Percentiles rank a stretch among this genome's conserved stretches.
These are phyloP conservation scores for Termitomyces sp. DNA, from an alignment of 768 basidiomycete genomes.

Conservation along the genomic window DNA sequence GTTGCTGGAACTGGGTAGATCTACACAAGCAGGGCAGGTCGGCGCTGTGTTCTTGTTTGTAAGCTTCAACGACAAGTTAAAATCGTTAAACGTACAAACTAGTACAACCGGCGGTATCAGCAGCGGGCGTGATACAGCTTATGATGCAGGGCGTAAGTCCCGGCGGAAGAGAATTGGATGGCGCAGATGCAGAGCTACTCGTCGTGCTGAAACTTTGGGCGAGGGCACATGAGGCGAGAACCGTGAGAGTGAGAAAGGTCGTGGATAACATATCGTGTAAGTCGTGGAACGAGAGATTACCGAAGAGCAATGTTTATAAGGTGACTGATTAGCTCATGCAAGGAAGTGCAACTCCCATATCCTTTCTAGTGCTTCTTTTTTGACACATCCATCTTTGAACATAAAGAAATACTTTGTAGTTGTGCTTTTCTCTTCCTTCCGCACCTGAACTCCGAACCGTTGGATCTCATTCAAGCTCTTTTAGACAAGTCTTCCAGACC, in stretches of 20 bases:
- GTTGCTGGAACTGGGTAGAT: constrained; percentile 11
- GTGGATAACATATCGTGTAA: neutral
- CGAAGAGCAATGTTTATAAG: neutral
- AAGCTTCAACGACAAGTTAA: too few relatives aligned
- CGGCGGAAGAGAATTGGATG: neutral
- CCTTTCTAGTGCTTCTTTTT: too few relatives aligned
- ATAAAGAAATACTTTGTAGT: too few relatives aligned
- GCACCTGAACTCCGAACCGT: too few relatives aligned
- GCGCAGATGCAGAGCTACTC: neutral
- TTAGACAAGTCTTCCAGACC: too few relatives aligned
- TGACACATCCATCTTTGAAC: too few relatives aligned
- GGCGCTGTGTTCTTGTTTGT: constrained; percentile 2
- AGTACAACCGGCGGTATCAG: neutral
- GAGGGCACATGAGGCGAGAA: constrained; percentile 1
- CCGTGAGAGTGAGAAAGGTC: constrained; percentile 5
- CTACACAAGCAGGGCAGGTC: constrained; percentile 14
- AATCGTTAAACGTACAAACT: neutral
- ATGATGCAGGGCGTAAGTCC: constrained; percentile 7
- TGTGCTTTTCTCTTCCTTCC: too few relatives aligned
- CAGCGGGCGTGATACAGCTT: constrained; percentile 7
- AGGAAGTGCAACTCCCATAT: too few relatives aligned
- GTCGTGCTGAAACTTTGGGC: neutral
- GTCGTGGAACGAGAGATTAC: neutral
- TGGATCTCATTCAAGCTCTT: too few relatives aligned
- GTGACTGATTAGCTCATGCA: neutral